A percentile compares a stretch with the other conserved stretches of the same genome.
phyloP scores from a whole-genome alignment of 2,329 filamentous ascomycete species.

The Apiospora koreana region DNA sequence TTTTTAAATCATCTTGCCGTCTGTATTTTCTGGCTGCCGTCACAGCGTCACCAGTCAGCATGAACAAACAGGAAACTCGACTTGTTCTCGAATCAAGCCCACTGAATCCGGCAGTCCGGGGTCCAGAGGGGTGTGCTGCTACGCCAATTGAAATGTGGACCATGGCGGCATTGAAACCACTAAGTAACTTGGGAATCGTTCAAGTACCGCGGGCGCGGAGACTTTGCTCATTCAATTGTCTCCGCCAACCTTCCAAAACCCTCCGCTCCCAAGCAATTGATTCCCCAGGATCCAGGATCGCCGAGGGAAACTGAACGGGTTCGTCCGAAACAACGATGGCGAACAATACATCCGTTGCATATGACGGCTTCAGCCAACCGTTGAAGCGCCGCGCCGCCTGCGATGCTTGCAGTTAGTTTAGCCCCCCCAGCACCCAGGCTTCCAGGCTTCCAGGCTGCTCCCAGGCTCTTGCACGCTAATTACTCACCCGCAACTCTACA shows the following conservation, averaged over 20 bases:
- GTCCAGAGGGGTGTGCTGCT: neutral
- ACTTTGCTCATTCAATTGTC: conserved; percentile 2
- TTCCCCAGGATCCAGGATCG: neutral
- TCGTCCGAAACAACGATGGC: neutral
- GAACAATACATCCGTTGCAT: neutral
- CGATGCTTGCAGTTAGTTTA: neutral
- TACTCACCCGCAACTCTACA: conserved; percentile 5
- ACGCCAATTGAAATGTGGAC: neutral
- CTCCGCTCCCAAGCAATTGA: neutral
- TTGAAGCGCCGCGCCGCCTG: conserved; percentile 1
- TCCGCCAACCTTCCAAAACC: conserved; percentile 1
- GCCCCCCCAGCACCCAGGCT: too few species aligned
- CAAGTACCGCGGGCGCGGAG: conserved; percentile 2
- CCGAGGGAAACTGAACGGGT: neutral
- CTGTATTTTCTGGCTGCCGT: neutral
- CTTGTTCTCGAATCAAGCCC: neutral
- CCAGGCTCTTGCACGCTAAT: neutral
- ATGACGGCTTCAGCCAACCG: neutral
- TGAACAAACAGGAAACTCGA: neutral
- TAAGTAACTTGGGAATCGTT: neutral
- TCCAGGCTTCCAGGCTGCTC: too few species aligned
- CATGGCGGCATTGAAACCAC: conserved; percentile 2
- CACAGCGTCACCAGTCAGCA: neutral
- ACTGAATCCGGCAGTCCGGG: neutral
- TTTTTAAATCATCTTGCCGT: neutral